Conservation (phyloP, 2,329 filamentous ascomycete species). For the Dothistroma pini region DNA sequence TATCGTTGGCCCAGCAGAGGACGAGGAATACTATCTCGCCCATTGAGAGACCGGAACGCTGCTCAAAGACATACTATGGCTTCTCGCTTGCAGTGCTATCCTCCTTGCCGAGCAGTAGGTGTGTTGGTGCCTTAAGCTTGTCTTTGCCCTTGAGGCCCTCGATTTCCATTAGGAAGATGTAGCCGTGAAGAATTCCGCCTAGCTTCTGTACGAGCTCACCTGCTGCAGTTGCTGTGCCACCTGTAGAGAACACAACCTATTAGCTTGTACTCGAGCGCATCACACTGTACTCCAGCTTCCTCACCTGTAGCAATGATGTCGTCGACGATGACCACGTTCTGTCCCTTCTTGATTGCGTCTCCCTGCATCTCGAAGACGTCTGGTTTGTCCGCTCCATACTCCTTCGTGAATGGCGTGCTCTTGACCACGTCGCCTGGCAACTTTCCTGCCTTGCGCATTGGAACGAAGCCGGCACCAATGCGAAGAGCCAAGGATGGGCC, state of each 20-base stretch:
- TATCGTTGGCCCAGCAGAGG: neutral
- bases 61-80: neutral
- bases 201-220: slow-evolving; percentile 81
- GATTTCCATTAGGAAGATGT: slow-evolving; percentile 93
- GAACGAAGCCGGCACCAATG: slow-evolving; percentile 81
- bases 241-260: slow-evolving; percentile 46
- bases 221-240: slow-evolving; percentile 85
- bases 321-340: slow-evolving; percentile 90
- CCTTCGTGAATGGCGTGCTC: slow-evolving; percentile 85
- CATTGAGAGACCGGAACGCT: neutral
- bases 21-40: neutral
- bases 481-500: slow-evolving; percentile 82
- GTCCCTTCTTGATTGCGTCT: slow-evolving; percentile 76
- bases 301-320: slow-evolving; percentile 98
- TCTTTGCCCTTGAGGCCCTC: slow-evolving; percentile 87
- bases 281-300: slow-evolving; percentile 32
- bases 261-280: neutral
- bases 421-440: slow-evolving; percentile 77
- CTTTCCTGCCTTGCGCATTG: slow-evolving; percentile 93
- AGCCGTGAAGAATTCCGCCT: slow-evolving; percentile 81
- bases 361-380: slow-evolving; percentile 96
- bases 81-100: slow-evolving; percentile 28
- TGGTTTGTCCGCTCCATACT: slow-evolving; percentile 71
- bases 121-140: slow-evolving; percentile 79
- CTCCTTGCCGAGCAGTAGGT: slow-evolving; percentile 67